Conservation (phyloP, 257 asterid species). For the Lantana camara region DNA sequence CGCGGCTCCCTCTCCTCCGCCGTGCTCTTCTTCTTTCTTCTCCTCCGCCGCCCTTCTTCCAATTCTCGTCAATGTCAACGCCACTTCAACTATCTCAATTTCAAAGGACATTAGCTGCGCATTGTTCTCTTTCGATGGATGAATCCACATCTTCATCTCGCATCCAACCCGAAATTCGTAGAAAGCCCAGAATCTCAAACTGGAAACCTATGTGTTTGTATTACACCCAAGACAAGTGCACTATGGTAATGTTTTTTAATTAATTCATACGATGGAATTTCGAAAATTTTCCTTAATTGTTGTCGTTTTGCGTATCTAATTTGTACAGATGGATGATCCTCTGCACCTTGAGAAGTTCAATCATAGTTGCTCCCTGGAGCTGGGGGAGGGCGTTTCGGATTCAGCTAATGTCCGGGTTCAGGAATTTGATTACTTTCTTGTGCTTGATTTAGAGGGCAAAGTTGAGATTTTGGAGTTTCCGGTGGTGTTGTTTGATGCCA, state of each 20-base stretch:
- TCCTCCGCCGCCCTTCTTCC: conserved; percentile 19
- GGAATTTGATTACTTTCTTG: conserved; percentile 76
- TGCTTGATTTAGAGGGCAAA: conserved; percentile 99
- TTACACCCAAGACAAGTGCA: conserved; percentile 80
- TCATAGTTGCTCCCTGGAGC: conserved; percentile 60
- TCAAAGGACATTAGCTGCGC: conserved; percentile 25
- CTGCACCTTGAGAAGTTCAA: conserved; percentile 64
- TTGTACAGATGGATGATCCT: conserved; percentile 68
- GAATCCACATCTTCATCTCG: conserved; percentile 41
- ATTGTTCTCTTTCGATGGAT: conserved; percentile 40
- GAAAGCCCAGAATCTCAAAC: conserved; percentile 26
- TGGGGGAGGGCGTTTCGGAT: conserved; percentile 34
- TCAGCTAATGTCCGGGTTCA: conserved; percentile 47
- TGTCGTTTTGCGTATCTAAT: conserved; percentile 10
- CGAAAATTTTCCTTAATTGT: neutral
- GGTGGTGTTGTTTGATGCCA: conserved; percentile 75
- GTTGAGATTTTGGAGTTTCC: conserved; percentile 96
- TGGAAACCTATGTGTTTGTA: conserved; percentile 95
- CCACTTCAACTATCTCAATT: conserved; percentile 18
- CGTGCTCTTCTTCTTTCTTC: conserved; percentile 33
- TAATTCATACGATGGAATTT: neutral
- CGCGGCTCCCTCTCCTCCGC: conserved; percentile 44
- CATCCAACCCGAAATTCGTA: conserved; percentile 30
- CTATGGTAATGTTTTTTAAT: conserved; percentile 54
- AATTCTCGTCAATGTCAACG: conserved; percentile 26